Percentiles rank a stretch among this genome's conserved stretches.
These are phyloP conservation scores for Gelatoporia subvermispora DNA, from an alignment of 768 basidiomycete species.

Conservation along the genomic window DNA sequence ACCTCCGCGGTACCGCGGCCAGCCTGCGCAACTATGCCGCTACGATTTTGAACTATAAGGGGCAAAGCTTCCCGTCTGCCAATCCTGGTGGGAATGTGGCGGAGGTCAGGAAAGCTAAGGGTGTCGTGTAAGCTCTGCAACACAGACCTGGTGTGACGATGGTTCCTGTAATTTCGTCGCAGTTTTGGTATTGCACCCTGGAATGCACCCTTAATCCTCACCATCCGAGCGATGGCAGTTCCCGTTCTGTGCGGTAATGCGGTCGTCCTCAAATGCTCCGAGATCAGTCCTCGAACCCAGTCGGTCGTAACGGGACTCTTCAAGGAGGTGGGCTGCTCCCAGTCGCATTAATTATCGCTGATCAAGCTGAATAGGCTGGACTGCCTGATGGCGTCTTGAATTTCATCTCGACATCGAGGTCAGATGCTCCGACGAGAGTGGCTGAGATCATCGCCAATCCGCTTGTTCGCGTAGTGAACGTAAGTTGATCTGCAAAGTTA, in stretches of 20 bases:
- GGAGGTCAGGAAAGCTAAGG: conserved; percentile 43
- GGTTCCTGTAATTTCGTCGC: neutral
- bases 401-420: conserved; percentile 42
- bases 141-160: too few relatives aligned
- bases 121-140: conserved; percentile 44
- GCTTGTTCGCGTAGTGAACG: conserved; percentile 48
- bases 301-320: conserved; percentile 42
- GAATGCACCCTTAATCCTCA: conserved; percentile 47
- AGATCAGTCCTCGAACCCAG: conserved; percentile 44
- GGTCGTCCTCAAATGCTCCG: conserved; percentile 48
- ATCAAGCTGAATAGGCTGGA: conserved; percentile 37
- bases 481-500: conserved; percentile 15
- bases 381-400: conserved; percentile 58
- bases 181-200: conserved; percentile 53
- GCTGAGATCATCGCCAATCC: conserved; percentile 54
- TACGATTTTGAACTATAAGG: conserved; percentile 34
- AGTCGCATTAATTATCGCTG: neutral
- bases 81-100: conserved; percentile 41
- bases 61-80: conserved; percentile 38
- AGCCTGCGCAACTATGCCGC: conserved; percentile 30
- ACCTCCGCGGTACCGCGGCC: conserved; percentile 20
- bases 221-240: conserved; percentile 39
- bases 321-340: conserved; percentile 29
- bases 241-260: conserved; percentile 55
- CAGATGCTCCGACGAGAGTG: conserved; percentile 38